Conservation (phyloP, 2,329 filamentous ascomycete species). For the Alternaria triticina region DNA sequence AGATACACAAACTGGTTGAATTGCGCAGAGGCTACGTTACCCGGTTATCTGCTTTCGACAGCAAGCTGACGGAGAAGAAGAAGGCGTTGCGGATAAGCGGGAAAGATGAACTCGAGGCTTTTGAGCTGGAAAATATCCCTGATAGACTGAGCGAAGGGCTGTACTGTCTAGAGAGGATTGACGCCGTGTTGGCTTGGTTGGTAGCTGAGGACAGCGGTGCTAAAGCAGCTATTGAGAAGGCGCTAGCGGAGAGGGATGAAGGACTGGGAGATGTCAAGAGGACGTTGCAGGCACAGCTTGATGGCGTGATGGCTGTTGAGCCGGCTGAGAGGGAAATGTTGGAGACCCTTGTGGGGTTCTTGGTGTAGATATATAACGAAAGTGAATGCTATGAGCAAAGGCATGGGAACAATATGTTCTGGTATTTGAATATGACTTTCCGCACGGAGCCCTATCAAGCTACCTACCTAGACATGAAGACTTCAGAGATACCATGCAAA, state of each 20-base stretch:
- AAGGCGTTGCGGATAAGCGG: constrained; percentile 62
- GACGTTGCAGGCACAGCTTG: constrained; percentile 73
- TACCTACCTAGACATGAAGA: not conserved
- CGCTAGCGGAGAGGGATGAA: constrained; percentile 73
- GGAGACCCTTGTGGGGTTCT: constrained; percentile 57
- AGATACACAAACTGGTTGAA: constrained; percentile 74
- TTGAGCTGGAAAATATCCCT: constrained; percentile 75
- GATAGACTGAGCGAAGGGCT: constrained; percentile 82
- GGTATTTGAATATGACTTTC: not conserved
- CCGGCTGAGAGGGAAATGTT: constrained; percentile 70
- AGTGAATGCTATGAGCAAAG: not conserved
- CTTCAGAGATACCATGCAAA: not conserved
- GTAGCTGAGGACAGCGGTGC: constrained; percentile 86
- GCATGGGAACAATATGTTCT: not conserved
- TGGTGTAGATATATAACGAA: constrained; percentile 18
- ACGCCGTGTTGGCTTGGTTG: constrained; percentile 88
- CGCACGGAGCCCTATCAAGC: not conserved
- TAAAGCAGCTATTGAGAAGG: constrained; percentile 65
- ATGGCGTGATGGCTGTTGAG: constrained; percentile 61
- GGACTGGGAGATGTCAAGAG: constrained; percentile 65
- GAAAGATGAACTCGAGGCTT: constrained; percentile 65
- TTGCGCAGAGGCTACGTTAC: constrained; percentile 74
- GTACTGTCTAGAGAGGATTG: constrained; percentile 81
- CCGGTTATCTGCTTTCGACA: constrained; percentile 67
- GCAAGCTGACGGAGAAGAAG: constrained; percentile 66